phyloP scores from a whole-genome alignment of 148 eudicot species.

The Fagopyrum homotropicum region DNA sequence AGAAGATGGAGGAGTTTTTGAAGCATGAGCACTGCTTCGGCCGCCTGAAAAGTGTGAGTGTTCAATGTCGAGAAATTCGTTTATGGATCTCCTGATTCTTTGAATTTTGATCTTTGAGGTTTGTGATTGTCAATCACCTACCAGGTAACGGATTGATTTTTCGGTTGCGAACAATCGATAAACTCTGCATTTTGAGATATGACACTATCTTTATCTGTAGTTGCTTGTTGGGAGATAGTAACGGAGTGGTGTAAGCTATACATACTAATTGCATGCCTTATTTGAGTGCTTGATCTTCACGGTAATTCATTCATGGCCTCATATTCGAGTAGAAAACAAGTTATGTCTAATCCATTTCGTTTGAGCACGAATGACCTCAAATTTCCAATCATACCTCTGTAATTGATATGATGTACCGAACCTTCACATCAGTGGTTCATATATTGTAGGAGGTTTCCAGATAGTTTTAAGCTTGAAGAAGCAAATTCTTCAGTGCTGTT shows the following conservation, averaged over 20 bases:
- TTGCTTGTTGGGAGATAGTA: too few species aligned
- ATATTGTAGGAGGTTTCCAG: background rate
- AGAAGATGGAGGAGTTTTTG: conserved; percentile 28
- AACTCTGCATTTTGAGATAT: background rate
- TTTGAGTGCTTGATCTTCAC: too few species aligned
- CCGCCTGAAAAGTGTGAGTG: conserved; percentile 37
- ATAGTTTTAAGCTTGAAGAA: background rate
- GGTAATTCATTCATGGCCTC: too few species aligned
- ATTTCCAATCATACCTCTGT: background rate
- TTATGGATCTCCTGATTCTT: background rate
- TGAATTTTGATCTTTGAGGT: background rate
- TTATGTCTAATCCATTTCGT: too few species aligned
- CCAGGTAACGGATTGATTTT: background rate
- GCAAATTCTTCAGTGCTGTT: background rate
- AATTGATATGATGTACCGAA: too few species aligned
- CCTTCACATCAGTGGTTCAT: too few species aligned
- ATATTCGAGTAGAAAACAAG: too few species aligned
- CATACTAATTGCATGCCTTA: too few species aligned
- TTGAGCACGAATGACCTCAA: background rate
- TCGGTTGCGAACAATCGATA: background rate
- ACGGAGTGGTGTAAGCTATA: too few species aligned
- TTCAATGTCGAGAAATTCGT: background rate
- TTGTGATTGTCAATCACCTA: background rate
- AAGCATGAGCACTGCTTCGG: conserved; percentile 35
- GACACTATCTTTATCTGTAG: too few species aligned